Base-by-base conservation (phyloP, 1,284 basidiomycete species). In the Gymnopus androsaceus region DNA sequence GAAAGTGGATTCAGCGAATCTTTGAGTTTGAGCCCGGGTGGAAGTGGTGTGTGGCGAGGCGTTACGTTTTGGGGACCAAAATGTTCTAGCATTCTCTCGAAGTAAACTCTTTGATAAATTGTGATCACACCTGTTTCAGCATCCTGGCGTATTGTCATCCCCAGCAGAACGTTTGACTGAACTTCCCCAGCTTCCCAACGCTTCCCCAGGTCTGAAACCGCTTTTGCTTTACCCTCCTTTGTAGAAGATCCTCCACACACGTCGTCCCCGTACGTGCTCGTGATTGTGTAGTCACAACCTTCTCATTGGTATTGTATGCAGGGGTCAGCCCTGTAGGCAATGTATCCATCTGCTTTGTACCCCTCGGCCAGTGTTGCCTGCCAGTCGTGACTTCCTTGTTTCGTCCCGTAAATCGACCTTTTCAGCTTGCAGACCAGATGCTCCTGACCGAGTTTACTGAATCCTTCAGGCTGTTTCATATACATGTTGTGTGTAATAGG, bases 321-420 rank as follows among this genome's bases (percentile, higher is more conserved):
- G 27, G 54, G 57, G 12, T 61, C 58, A 3, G 31, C 53, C 15
- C 28, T 31, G 5, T 54, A 44, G 2, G 62, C 54, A 1, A 17
- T 58, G 59, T 71, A 72, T n/a, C 67, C 67, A 7, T 65, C 58
- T 0, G 53, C 48, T 0, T 50, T n/a, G 61, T 78, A 72, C 0
- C 62, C 64, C 0, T 59, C 55, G 27, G 72, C 56, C 50, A 79
- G 61, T 3, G 68, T 71, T 5, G 65, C 47, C 64, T 77, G 74
- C 75, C 76, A 78, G 7, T 66, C 61, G 0, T 64, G 62, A 1
- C 68, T 60, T 5, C 60, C 66, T 55, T 78, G 75, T 58, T 75
- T 75, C 59, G 78, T 69, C 0, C 77, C 75, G 57, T 79, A 80
- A 1, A 79, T 60, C 0, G 69, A 63, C n/a, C 68, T 66, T 23